Base-by-base conservation (phyloP, 108 stramenopile genomes). In the Schizochytrium sp. region DNA sequence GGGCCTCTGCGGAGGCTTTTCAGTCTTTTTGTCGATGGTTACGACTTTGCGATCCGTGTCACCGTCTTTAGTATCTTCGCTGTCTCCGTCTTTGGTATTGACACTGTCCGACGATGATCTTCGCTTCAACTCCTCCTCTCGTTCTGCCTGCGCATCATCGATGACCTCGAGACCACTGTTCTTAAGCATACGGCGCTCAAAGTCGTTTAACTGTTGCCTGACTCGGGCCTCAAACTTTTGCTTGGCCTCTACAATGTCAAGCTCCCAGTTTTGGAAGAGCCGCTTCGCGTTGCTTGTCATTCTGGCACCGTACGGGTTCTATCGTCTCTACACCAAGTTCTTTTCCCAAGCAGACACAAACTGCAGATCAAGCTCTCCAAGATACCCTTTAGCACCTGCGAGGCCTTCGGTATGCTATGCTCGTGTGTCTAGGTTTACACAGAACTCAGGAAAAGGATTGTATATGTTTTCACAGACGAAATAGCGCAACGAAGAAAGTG, bases 161-260 rank as follows among this genome's bases (percentile, higher is more conserved):
- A 69, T 69, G 64, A 69, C 64, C 64, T 69, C 64, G 64, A 69
- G 64, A 7, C 64, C 64, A 44, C 64, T 69, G 64, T 44, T 69
- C 64, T 69, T 69, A 44, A 69, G 64, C 64, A 69, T 44, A 44
- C 64, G 64, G 12, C 64, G 64, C 64, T 69, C 64, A 44, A 69
- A 44, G 10, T 7, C 64, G 28, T 69, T 69, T 38, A 69, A 44
- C 15, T 69, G 12, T 44, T 38, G 8, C 42, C 64, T 38, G 42
- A 69, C 64, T 38, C 64, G 64, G 64, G 40, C 44, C 64, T 69
- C 64, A 15, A 69, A 69, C 15, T 69, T 69, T 15, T 69, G 64
- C 64, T 69, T 69, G 10, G 64, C 64, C 2, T 69, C 64, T 44
- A 44, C 28, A 44, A 69, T 69, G 64, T 69, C 64, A 38, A 69